Percentiles rank a stretch among this genome's conserved stretches.
phyloP scores from a whole-genome alignment of 208 protist species.

The Trypanosoma conorhini region DNA sequence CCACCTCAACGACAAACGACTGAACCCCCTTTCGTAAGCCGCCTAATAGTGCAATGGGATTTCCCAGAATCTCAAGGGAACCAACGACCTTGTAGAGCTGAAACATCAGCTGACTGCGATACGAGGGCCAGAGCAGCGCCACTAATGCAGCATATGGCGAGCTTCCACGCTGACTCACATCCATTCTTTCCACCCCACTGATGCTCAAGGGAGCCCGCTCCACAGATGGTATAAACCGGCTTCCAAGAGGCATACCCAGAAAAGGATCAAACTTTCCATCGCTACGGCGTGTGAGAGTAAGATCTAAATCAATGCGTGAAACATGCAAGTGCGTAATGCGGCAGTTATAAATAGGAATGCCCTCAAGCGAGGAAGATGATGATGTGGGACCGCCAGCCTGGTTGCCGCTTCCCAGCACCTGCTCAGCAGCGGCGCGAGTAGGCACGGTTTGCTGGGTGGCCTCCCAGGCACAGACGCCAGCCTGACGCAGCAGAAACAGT shows the following conservation, averaged over 20 bases:
- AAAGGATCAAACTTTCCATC: conserved; percentile 59
- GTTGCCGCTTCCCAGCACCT: neutral
- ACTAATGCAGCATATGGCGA: conserved; percentile 29
- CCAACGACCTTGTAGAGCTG: conserved; percentile 79
- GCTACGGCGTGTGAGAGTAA: conserved; percentile 52
- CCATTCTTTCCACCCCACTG: conserved; percentile 24
- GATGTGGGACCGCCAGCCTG: neutral
- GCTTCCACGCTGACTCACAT: conserved; percentile 41
- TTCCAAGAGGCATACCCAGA: conserved; percentile 29
- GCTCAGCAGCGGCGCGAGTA: neutral
- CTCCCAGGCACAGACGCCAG: conserved; percentile 19
- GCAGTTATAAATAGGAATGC: conserved; percentile 31
- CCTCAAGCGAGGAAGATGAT: conserved; percentile 4
- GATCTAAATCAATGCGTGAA: conserved; percentile 32
- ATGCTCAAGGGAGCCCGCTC: conserved; percentile 42
- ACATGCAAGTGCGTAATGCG: conserved; percentile 46
- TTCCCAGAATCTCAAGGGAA: conserved; percentile 71
- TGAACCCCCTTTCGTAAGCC: conserved; percentile 62
- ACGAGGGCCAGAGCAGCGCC: conserved; percentile 47
- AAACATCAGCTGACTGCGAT: conserved; percentile 62
- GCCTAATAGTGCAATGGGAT: conserved; percentile 60
- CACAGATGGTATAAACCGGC: conserved; percentile 50
- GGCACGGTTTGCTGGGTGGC: neutral
- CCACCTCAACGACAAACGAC: conserved; percentile 41
- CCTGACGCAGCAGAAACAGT: conserved; percentile 45